Percentiles rank a stretch among this genome's conserved stretches.
These are phyloP conservation scores for Gaeumannomyces tritici DNA, from an alignment of 2,329 filamentous ascomycete species.

Conservation along the genomic window DNA sequence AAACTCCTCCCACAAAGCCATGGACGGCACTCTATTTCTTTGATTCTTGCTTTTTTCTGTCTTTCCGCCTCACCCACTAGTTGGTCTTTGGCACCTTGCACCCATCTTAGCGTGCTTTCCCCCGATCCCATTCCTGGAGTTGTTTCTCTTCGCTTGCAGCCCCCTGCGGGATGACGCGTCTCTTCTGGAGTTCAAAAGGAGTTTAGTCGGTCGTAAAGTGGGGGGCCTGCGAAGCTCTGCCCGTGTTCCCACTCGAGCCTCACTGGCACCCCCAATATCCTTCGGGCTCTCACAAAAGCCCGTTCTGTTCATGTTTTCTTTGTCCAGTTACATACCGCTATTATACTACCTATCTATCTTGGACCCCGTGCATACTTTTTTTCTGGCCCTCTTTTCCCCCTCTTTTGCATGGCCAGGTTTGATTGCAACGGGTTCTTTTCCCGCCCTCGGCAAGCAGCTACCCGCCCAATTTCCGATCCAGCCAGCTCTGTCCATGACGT, in stretches of 20 bases:
- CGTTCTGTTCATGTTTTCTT: not conserved
- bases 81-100: not conserved
- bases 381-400: not conserved
- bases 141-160: too few species aligned
- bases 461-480: not conserved
- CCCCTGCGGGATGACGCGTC: not conserved
- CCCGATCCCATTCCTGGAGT: too few species aligned
- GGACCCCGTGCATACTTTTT: not conserved
- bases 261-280: not conserved
- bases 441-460: not conserved
- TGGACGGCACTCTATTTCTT: not conserved
- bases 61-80: not conserved
- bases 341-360: not conserved
- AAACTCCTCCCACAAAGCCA: not conserved
- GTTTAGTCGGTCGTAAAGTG: not conserved
- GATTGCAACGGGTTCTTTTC: not conserved
- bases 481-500: not conserved
- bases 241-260: not conserved
- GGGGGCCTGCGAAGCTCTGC: not conserved
- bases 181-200: not conserved
- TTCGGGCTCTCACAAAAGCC: not conserved
- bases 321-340: not conserved
- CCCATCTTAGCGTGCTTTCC: not conserved
- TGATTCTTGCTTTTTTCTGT: not conserved
- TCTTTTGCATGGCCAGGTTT: not conserved